Evolutionary conservation across 179 eudicot genomes (phyloP), one percentile per base, ranked within the genome.

Genomic region (Dionaea muscipula): DNA sequence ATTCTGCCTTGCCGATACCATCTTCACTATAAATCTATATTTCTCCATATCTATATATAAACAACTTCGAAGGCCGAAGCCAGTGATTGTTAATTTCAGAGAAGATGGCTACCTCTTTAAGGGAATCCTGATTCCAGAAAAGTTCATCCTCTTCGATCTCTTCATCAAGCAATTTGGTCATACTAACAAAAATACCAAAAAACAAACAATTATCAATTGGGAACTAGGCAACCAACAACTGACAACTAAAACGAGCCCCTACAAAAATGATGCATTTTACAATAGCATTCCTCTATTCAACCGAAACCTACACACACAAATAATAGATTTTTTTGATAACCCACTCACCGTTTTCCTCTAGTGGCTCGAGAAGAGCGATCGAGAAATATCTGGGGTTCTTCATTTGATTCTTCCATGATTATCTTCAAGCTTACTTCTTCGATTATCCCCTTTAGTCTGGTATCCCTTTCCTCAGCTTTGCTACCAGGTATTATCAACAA

Each of bases 61-160:
- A 31, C 35, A n/a, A n/a, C n/a, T n/a, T n/a, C n/a, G n/a, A n/a
- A n/a, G n/a, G n/a, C n/a, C n/a, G n/a, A n/a, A n/a, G n/a, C n/a
- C 35, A 11, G 5, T 0, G 7, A n/a, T 43, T 21, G 19, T 18
- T 19, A 17, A n/a, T 18, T 11, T 43, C 4, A 15, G 5, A 7
- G 22, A 17, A n/a, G 19, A n/a, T 6, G 19, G 1, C 22, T 48
- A 83, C 96, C 83, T 93, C 99, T 65, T 79, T 77, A 36, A 93
- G 85, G 14, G 96, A 96, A 14, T 93, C 99, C 67, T 93, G 99
- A 70, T 88, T 93, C 99, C 99, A 93, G 64, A 93, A 93, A 31
- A 64, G 56, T 62, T 93, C 96, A 61, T 93, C 99, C 53, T 93
- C 99, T 61, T 93, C 99, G 64, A 65, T 14, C 81, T 93, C 96